Percentiles rank a stretch among this genome's conserved stretches.
Evolutionary conservation across 148 eudicot species (phyloP).

Genomic region (Suaeda aralocaspica): DNA sequence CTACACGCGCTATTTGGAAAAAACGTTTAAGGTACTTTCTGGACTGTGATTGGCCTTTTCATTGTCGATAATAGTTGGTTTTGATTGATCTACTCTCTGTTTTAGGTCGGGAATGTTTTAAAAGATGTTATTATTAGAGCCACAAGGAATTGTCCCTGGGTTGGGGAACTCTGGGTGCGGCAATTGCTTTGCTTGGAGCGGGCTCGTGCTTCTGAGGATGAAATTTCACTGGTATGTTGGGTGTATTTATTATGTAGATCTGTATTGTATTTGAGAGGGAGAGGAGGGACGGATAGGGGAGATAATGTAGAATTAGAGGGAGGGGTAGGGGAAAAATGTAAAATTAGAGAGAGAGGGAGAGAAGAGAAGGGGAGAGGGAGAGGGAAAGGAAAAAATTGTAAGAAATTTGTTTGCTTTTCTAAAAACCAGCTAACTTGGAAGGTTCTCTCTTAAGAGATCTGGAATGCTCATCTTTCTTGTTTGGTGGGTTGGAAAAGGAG

Average conservation of each 20-base stretch:
- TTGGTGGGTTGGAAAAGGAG: not conserved
- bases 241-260: not conserved
- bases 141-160: constrained; percentile 85
- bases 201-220: constrained; percentile 67
- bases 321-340: too few relatives aligned
- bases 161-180: constrained; percentile 88
- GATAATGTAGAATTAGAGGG: too few relatives aligned
- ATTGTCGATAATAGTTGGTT: constrained; percentile 7
- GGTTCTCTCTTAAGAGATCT: not conserved
- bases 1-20: constrained; percentile 76
- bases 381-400: not conserved
- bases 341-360: too few relatives aligned
- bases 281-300: too few relatives aligned
- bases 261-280: not conserved
- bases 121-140: constrained; percentile 59
- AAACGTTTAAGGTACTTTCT: constrained; percentile 67
- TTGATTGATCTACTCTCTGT: constrained; percentile 9
- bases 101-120: constrained; percentile 56
- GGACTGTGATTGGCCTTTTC: constrained; percentile 3
- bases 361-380: not conserved
- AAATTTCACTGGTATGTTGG: constrained; percentile 57
- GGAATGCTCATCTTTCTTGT: not conserved
- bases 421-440: not conserved
- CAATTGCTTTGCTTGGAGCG: constrained; percentile 83
- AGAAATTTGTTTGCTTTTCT: not conserved